Evolutionary conservation across 352 stramenopile species (phyloP).

Genomic region (Phytophthora kernoviae): DNA sequence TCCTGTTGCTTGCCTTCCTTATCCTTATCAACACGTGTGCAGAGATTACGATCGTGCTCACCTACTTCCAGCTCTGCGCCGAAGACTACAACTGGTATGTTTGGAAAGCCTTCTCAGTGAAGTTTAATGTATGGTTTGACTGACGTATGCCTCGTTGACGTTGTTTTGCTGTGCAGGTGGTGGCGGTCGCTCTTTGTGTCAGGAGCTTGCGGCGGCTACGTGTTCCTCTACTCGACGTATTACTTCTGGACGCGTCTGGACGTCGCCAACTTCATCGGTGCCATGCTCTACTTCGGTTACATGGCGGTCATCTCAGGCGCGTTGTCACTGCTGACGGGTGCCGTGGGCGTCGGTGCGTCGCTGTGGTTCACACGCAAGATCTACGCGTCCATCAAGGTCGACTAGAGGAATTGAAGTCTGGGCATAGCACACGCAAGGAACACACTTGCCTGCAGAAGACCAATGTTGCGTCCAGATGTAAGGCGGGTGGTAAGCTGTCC

Average conservation of each 20-base stretch:
- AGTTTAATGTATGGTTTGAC: neutral
- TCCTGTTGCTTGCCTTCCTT: constrained; percentile 98
- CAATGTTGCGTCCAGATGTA: neutral
- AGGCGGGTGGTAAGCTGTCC: neutral
- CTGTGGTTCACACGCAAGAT: constrained; percentile 99
- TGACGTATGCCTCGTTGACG: neutral
- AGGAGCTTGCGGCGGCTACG: constrained; percentile 96
- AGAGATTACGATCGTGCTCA: constrained; percentile 99
- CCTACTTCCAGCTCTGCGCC: constrained; percentile 99
- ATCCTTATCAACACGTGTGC: constrained; percentile 99
- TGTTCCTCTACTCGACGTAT: constrained; percentile 99
- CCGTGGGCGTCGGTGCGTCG: constrained; percentile 96
- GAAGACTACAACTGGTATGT: constrained; percentile 99
- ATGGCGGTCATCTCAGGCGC: constrained; percentile 98
- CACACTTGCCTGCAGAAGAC: constrained; percentile 17
- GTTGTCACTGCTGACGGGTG: constrained; percentile 96
- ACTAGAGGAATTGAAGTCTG: constrained; percentile 29
- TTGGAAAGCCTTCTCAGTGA: constrained; percentile 39
- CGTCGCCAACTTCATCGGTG: constrained; percentile 91
- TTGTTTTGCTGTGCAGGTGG: constrained; percentile 73
- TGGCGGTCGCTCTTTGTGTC: constrained; percentile 99
- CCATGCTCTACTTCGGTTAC: constrained; percentile 98
- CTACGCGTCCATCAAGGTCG: constrained; percentile 86
- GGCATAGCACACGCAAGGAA: constrained; percentile 89
- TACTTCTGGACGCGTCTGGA: constrained; percentile 98